Evolutionary conservation across 495 filamentous ascomycete genomes (phyloP), one percentile per base, ranked within the genome.

Genomic region (Neurospora tetraspora): DNA sequence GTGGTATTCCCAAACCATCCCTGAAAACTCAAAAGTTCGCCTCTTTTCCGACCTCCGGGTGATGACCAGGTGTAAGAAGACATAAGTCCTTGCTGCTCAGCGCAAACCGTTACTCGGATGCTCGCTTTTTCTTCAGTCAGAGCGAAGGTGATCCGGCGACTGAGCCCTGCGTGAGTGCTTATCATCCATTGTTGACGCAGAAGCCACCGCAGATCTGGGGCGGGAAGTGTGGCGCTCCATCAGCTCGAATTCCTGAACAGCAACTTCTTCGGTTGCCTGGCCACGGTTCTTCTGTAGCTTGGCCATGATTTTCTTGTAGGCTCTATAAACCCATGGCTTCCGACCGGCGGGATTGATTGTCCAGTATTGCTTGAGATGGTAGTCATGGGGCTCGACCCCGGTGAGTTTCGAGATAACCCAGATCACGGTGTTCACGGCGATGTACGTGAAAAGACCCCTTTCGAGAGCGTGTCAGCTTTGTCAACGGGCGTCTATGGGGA

Each of bases 281-380:
- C 72, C 68, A 14, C 40, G 39, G 16, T 70, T 31, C 5, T 70
- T 72, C n/a, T 71, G 39, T 12, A 71, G 23, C 20, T 71, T 73
- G 2, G 69, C 31, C 11, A 37, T 40, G 27, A 42, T 31, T 6
- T 69, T 53, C 16, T 47, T 39, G 39, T 78, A 71, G 34, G 74
- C 71, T 61, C 75, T 79, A 69, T 83, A 45, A 65, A 78, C 69
- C 83, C 82, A 80, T 65, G 75, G 77, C 75, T 80, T 72, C 72
- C 78, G 59, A 37, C 78, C 76, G 0, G 75, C 77, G 10, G 81
- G 74, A 71, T 84, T 86, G 86, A 88, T 93, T 3, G 91, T 90
- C 91, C 92, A 94, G 37, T 89, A 88, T 68, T 94, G 91, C 71
- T 92, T 92, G 71, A 88, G 80, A 16, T 94, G 87, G 81, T 91